A percentile compares a stretch with the other conserved stretches of the same genome.
Conservation (phyloP, 306 rosid species). For the Senna siamea region DNA sequence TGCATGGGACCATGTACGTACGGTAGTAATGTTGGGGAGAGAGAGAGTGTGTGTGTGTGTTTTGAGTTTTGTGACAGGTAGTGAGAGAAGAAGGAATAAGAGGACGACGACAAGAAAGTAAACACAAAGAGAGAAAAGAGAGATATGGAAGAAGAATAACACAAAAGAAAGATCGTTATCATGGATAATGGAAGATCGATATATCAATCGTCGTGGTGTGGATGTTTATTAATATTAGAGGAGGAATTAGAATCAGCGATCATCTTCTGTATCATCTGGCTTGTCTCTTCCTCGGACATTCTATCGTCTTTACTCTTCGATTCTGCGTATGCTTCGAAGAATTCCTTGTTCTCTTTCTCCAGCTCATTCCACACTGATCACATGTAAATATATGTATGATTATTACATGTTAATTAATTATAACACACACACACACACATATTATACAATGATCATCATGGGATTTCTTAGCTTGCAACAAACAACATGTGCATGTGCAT, state of each 20-base stretch:
- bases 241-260: conserved; percentile 53
- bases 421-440: no score
- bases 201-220: conserved; percentile 45
- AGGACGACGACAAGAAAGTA: not conserved
- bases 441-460: no score
- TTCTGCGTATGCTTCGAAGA: conserved; percentile 73
- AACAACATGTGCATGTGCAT: conserved; percentile 27
- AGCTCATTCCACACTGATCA: conserved; percentile 87
- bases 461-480: no score
- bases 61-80: no score
- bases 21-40: no score
- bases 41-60: no score
- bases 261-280: conserved; percentile 71
- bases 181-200: conserved; percentile 6
- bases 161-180: no score
- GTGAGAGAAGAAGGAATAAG: not conserved
- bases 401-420: not conserved
- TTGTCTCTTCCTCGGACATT: conserved; percentile 91
- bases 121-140: no score
- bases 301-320: conserved; percentile 61
- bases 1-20: conserved; percentile 27
- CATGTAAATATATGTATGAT: not conserved
- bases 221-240: conserved; percentile 49
- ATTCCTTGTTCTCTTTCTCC: conserved; percentile 87
- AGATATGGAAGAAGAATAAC: no score